Evolutionary conservation across 805 yeast genomes (phyloP).

Genomic region (Ascoidea asiatica): DNA sequence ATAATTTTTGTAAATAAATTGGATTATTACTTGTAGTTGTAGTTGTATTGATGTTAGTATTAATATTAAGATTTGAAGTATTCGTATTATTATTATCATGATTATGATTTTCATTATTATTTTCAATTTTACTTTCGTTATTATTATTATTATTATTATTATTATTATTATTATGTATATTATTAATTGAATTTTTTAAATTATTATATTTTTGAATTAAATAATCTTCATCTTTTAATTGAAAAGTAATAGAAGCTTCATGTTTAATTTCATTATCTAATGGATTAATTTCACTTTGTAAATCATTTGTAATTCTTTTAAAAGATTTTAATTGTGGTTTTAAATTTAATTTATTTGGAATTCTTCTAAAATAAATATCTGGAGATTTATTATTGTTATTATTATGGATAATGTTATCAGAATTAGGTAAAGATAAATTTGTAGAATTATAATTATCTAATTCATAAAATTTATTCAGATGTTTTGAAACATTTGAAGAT

Average conservation of each 20-base stretch:
- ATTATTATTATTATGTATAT: conserved; percentile 6
- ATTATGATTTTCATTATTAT: conserved; percentile 11
- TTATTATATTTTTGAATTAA: conserved; percentile 2
- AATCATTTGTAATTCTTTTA: conserved; percentile 19
- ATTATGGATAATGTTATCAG: no score
- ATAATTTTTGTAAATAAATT: conserved; percentile 2
- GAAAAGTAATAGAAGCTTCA: conserved; percentile 20
- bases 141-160: conserved; percentile 1
- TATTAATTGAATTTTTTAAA: conserved; percentile 3
- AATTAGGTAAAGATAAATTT: no score
- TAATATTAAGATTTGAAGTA: conserved; percentile 8
- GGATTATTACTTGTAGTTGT: not conserved
- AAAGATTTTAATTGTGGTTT: conserved; percentile 23
- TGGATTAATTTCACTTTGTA: conserved; percentile 21
- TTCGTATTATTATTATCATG: not conserved
- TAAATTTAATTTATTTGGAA: conserved; percentile 15
- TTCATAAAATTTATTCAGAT: not conserved
- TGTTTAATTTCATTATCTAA: conserved; percentile 21
- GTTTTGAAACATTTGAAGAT: no score
- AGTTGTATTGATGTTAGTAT: conserved; percentile 1
- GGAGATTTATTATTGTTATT: no score
- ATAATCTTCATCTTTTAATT: conserved; percentile 18
- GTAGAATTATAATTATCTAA: not conserved
- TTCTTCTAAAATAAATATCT: not conserved
- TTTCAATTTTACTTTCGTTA: not conserved